These are phyloP conservation scores for Metroxylon sagu DNA, from an alignment of 176 grass and related monocot species.

Conservation along the genomic window DNA sequence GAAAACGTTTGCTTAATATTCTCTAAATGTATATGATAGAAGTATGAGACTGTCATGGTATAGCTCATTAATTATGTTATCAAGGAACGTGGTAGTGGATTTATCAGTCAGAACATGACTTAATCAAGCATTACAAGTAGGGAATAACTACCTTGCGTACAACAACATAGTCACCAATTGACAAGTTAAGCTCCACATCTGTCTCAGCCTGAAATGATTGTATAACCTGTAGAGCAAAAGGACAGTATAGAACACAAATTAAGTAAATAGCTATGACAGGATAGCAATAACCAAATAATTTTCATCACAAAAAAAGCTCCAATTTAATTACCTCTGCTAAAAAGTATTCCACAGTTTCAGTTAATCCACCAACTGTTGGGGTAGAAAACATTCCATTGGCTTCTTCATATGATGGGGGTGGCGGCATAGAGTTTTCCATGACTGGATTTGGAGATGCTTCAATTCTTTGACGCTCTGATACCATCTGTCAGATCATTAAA, in stretches of 20 bases:
- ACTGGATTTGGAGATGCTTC: slow-evolving; percentile 47
- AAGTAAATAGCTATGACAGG: neutral
- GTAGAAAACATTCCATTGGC: slow-evolving; percentile 46
- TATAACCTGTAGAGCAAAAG: slow-evolving; percentile 43
- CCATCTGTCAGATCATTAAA: slow-evolving; percentile 40
- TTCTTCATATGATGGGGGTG: slow-evolving; percentile 67
- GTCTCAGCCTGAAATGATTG: slow-evolving; percentile 74
- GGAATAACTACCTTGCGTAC: slow-evolving; percentile 61
- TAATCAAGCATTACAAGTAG: no score
- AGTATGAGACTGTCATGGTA: no score
- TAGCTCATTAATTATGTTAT: no score
- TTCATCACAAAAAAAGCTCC: neutral
- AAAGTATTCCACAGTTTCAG: slow-evolving; percentile 62
- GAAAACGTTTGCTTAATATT: no score
- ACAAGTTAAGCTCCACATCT: slow-evolving; percentile 83
- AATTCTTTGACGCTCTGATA: slow-evolving; percentile 67
- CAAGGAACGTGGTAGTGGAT: no score
- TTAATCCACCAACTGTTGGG: slow-evolving; percentile 38
- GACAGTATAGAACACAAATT: slow-evolving; percentile 1
- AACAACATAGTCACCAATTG: slow-evolving; percentile 70
- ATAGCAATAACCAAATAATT: neutral
- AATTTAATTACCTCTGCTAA: slow-evolving; percentile 53
- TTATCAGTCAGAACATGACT: no score
- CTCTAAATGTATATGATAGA: no score
- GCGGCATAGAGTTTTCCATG: slow-evolving; percentile 46